Evolutionary conservation across 225 moss, liverwort and hornwort species (phyloP).

Genomic region (Ulota crispa): DNA sequence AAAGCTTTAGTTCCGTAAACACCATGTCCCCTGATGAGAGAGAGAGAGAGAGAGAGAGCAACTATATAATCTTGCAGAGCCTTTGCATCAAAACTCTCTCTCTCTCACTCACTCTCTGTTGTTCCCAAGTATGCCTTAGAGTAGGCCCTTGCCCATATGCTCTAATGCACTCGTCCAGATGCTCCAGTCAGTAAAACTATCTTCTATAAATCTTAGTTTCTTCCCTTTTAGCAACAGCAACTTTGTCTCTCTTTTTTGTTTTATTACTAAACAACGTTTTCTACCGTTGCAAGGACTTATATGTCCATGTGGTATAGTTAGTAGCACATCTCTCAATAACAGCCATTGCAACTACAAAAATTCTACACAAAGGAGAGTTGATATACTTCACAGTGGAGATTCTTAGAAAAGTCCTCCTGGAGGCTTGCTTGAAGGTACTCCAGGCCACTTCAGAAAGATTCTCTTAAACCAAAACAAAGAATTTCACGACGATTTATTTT

Average conservation of each 20-base stretch:
- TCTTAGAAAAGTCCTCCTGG: too few species aligned
- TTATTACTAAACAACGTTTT: background rate
- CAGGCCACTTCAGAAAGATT: background rate
- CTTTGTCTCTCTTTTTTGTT: fast-evolving
- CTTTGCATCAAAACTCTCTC: background rate
- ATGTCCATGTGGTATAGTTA: background rate
- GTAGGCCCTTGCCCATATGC: too few species aligned
- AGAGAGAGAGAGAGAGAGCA: too few species aligned
- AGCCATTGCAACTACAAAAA: background rate
- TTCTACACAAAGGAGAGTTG: background rate
- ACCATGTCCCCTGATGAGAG: background rate
- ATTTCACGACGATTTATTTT: background rate
- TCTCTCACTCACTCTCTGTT: background rate
- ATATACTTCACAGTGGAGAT: background rate
- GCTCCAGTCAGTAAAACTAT: too few species aligned
- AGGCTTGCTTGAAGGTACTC: too few species aligned
- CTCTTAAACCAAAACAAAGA: background rate
- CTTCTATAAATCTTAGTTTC: too few species aligned
- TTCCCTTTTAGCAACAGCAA: background rate
- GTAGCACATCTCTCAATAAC: background rate
- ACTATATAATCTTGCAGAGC: conserved; percentile 2
- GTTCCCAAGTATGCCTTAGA: background rate
- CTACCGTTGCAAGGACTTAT: too few species aligned
- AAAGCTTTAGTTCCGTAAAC: background rate
- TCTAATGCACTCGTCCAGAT: too few species aligned